These are phyloP conservation scores for Mortierella sp. DNA, from an alignment of 371 early-diverging fungal genomes.

Conservation along the genomic window DNA sequence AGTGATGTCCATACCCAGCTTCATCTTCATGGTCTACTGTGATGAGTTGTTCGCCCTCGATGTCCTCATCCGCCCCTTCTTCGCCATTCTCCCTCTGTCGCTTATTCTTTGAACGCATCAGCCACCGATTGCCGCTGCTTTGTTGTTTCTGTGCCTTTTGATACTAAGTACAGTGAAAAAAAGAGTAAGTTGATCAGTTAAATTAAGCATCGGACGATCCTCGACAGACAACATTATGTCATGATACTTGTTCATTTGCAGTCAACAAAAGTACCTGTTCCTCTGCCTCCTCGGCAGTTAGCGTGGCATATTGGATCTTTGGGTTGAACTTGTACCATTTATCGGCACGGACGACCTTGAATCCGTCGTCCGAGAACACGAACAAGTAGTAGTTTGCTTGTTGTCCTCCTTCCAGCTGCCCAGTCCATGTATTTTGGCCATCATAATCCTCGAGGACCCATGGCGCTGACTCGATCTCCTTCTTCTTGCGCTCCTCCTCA, in stretches of 20 bases:
- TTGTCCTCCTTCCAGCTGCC: conserved; percentile 84
- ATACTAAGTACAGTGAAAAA: conserved; percentile 55
- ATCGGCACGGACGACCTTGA: conserved; percentile 88
- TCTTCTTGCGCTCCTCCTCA: conserved; percentile 75
- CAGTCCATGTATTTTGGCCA: conserved; percentile 70
- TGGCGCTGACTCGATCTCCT: conserved; percentile 79
- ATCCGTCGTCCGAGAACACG: conserved; percentile 81
- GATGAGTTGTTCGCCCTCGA: conserved; percentile 38
- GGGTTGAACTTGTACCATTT: conserved; percentile 94
- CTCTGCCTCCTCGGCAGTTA: conserved; percentile 95
- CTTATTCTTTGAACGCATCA: conserved; percentile 72
- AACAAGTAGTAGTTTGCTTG: conserved; percentile 84
- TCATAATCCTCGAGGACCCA: conserved; percentile 87
- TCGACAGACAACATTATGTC: no score
- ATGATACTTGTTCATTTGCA: not conserved
- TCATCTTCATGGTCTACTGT: conserved; percentile 56
- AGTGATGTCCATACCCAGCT: conserved; percentile 22
- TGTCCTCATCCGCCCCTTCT: conserved; percentile 52
- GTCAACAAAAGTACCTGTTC: conserved; percentile 68
- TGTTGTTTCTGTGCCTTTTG: conserved; percentile 66
- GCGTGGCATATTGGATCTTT: conserved; percentile 81
- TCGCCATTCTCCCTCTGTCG: conserved; percentile 56
- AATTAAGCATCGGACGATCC: not conserved
- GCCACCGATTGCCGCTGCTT: conserved; percentile 71
- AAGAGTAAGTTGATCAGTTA: not conserved